phyloP scores from a whole-genome alignment of 2,329 filamentous ascomycete species.

The Colletotrichum sp. region DNA sequence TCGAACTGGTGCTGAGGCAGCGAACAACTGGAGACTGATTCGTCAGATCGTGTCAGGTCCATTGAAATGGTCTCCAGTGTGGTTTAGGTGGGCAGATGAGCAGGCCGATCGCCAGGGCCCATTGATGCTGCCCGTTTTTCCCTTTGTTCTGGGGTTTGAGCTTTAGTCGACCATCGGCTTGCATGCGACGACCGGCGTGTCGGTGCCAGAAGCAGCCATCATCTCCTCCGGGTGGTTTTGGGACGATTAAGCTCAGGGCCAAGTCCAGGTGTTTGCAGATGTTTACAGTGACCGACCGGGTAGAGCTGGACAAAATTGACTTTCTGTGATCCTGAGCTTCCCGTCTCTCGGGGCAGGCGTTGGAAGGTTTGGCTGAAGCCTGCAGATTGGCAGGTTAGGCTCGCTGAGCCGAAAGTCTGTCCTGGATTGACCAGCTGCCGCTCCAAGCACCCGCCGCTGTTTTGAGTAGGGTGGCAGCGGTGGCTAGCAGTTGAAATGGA shows the following conservation, averaged over 20 bases:
- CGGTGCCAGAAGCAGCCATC: background rate
- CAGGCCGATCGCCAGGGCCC: background rate
- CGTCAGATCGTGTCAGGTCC: background rate
- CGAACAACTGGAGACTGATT: background rate
- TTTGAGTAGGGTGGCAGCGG: background rate
- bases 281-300: background rate
- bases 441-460: slow-evolving; percentile 9
- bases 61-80: background rate
- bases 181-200: background rate
- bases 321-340: background rate
- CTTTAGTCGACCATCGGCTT: background rate
- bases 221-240: background rate
- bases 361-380: background rate
- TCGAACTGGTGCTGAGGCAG: background rate
- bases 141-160: background rate
- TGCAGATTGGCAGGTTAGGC: background rate
- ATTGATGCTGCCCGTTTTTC: background rate
- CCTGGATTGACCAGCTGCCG: background rate
- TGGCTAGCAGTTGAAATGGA: background rate
- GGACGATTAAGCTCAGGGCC: slow-evolving; percentile 11
- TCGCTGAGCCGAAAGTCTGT: slow-evolving; percentile 7
- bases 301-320: slow-evolving; percentile 12
- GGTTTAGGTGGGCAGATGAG: background rate
- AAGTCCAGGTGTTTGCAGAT: background rate
- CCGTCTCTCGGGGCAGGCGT: background rate